Evolutionary conservation across 1,284 basidiomycete genomes (phyloP), one percentile per base, ranked within the genome.

Genomic region (Fistulina hepatica): DNA sequence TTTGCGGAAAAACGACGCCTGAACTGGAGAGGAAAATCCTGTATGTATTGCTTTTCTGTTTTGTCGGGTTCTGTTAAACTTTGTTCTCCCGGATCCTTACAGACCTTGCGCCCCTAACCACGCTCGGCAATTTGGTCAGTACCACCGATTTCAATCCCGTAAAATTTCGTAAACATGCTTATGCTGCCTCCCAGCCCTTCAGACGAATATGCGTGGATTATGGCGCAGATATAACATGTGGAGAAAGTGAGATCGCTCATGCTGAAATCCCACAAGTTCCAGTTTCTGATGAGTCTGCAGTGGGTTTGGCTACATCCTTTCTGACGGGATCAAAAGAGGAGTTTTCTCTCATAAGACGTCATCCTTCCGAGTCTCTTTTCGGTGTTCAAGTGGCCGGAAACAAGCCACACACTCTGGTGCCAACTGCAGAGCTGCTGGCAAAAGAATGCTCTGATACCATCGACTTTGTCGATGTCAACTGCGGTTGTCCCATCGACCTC

Each of bases 401-500:
- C 53, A 88, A 85, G 47, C 81, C 89, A 2, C 60, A 71, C 1
- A 71, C 74, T 3, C 67, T 94, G 24, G 81, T 92, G 0, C 79
- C 90, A 0, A 77, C 81, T 0, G 90, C 92, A 0, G 94, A 98
- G 56, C 69, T 84, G 6, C 68, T 97, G 15, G 77, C 71, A 2
- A 74, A 71, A 43, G 82, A 91, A 51, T 76, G 68, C 43, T 58
- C 59, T 1, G 63, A 65, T 8, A 71, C 74, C 16, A 59, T 94
- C 20, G 89, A 95, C 54, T 95, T 94, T 53, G 85, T 94, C 9
- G 94, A 98, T 51, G 63, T 97, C 49, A 98, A 98, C 56, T 89
- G 89, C 57, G 94, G 94, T 4, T 97, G 94, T 58, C 94, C 94
- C 3, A 97, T 97, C 48, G 94, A 98, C 58, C 65, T 98, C 33